phyloP scores from a whole-genome alignment of 768 basidiomycete genomes.

The Tulasnella sp. region DNA sequence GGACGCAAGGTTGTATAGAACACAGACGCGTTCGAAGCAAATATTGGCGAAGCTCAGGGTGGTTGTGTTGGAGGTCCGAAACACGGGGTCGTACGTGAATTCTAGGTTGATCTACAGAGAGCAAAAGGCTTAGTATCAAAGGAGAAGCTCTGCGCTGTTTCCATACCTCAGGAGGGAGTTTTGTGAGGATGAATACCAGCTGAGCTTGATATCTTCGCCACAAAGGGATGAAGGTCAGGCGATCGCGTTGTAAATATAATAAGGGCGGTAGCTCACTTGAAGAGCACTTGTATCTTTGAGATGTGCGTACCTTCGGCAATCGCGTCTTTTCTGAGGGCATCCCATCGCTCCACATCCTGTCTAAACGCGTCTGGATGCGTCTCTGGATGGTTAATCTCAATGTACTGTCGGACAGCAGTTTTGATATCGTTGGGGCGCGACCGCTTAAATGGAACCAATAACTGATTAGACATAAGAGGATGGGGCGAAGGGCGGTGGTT shows the following conservation, averaged over 20 bases:
- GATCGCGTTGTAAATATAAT: neutral
- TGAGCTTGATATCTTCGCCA: slow-evolving; percentile 78
- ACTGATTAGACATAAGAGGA: slow-evolving; percentile 59
- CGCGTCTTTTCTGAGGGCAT: slow-evolving; percentile 49
- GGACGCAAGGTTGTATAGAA: slow-evolving; percentile 79
- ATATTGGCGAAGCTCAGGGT: slow-evolving; percentile 62
- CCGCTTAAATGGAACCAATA: slow-evolving; percentile 64
- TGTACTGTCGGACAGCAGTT: slow-evolving; percentile 49
- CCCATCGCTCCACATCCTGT: slow-evolving; percentile 65
- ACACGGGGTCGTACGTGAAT: slow-evolving; percentile 64
- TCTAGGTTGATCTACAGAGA: slow-evolving; percentile 55
- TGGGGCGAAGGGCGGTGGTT: no score
- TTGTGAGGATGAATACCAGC: slow-evolving; percentile 69
- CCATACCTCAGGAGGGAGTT: slow-evolving; percentile 71
- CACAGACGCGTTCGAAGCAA: slow-evolving; percentile 67
- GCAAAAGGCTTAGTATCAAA: slow-evolving; percentile 24
- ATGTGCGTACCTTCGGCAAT: slow-evolving; percentile 44
- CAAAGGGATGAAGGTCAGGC: neutral
- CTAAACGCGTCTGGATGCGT: slow-evolving; percentile 79
- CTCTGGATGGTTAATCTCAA: slow-evolving; percentile 48
- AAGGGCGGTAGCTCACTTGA: slow-evolving; percentile 57
- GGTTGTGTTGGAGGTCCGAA: slow-evolving; percentile 39
- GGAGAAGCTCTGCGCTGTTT: slow-evolving; percentile 14
- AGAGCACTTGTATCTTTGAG: slow-evolving; percentile 40
- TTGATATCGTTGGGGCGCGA: slow-evolving; percentile 48